phyloP scores from a whole-genome alignment of 1,139 yeast genomes.

The Eremothecium coryli region DNA sequence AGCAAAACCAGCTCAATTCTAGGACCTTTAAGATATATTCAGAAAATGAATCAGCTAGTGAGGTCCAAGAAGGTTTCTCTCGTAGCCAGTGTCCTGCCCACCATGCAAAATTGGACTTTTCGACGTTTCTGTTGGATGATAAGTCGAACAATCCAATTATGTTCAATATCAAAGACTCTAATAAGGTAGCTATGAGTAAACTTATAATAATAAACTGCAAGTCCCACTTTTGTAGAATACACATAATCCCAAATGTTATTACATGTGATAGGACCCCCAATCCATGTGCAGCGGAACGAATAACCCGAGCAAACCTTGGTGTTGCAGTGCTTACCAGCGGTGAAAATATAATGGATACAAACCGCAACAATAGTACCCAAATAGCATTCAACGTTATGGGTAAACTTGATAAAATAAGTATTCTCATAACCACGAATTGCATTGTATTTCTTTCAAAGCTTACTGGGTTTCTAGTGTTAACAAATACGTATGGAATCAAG shows the following conservation, averaged over 20 bases:
- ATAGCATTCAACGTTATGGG: slow-evolving; percentile 42
- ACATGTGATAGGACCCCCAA: slow-evolving; percentile 38
- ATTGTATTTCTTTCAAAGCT: slow-evolving; percentile 28
- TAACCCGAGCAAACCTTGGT: slow-evolving; percentile 36
- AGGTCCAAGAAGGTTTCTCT: slow-evolving; percentile 42
- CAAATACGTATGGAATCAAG: slow-evolving; percentile 53
- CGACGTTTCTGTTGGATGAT: slow-evolving; percentile 16
- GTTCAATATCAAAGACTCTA: slow-evolving; percentile 2
- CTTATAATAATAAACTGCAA: slow-evolving; percentile 34
- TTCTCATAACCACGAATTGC: slow-evolving; percentile 3
- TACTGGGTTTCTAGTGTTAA: slow-evolving; percentile 45
- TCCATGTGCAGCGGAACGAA: slow-evolving; percentile 40
- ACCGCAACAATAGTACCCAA: slow-evolving; percentile 34
- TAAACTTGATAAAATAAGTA: slow-evolving; percentile 14
- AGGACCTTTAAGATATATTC: slow-evolving; percentile 46
- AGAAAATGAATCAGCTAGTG: slow-evolving; percentile 45
- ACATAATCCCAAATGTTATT: slow-evolving; percentile 40
- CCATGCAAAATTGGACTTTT: slow-evolving; percentile 48
- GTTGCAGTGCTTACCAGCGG: slow-evolving; percentile 37
- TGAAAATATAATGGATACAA: slow-evolving; percentile 39
- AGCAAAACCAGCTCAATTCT: slow-evolving; percentile 47
- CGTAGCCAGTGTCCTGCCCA: slow-evolving; percentile 62
- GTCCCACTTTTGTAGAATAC: slow-evolving; percentile 47
- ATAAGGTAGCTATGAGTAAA: slow-evolving; percentile 32
- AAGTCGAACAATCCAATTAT: slow-evolving; percentile 4